Evolutionary conservation across 768 basidiomycete species (phyloP), one percentile per base, ranked within the genome.

Genomic region (Paxillus rubicundulus): DNA sequence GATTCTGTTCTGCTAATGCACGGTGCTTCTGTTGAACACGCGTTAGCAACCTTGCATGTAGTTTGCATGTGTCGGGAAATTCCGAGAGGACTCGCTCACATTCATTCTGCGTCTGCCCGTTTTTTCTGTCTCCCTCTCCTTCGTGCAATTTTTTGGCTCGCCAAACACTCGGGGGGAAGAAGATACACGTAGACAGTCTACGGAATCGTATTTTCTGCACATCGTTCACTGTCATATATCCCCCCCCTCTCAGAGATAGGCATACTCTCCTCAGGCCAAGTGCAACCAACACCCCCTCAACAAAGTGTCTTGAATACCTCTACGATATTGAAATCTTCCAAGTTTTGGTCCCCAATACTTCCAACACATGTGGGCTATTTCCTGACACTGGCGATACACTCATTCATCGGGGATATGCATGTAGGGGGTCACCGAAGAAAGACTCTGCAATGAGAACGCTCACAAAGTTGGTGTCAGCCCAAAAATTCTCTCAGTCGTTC

Each of bases 361-460:
- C 42, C 24, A 46, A 30, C 52, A 17, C 43, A 63, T 66, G 64
- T 66, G 59, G 30, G 56, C 59, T 46, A 3, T 63, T 56, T 56
- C 58, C 47, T 55, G 48, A 36, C 39, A 36, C 3, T 56, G 40
- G 30, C 45, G 46, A 18, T 49, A n/a, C 55, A 9, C 52, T 56
- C 47, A 43, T 57, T 67, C 61, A 61, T 61, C 53, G 42, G 51
- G 21, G 52, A 60, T 49, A 50, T 55, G 41, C 58, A 60, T 33
- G 42, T 33, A 68, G 67, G 67, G 67, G 55, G 55, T 61, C 68
- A 17, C 60, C 61, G 36, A 54, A 58, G 54, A 57, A 50, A 36
- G 57, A 47, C 16, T 47, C 55, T 1, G 9, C 37, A 46, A 58
- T 67, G 57, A 70, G 60, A 46, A 24, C 21, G 24, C 58, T 61